phyloP scores from a whole-genome alignment of 352 stramenopile genomes.

The Pythium sp. region DNA sequence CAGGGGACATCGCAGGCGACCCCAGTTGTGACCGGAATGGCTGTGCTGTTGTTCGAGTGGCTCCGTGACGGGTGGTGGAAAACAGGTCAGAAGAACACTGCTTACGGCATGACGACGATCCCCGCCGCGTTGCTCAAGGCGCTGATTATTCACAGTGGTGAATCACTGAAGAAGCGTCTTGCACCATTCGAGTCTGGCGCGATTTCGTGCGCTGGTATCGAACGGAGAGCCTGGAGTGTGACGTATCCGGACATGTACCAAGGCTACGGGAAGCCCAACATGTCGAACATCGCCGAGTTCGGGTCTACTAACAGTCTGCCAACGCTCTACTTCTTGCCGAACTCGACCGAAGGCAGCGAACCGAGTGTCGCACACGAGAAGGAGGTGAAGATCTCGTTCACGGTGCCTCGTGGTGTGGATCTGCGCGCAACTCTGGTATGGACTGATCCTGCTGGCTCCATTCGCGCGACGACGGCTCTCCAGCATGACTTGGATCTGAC shows the following conservation, averaged over 20 bases:
- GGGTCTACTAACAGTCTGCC: slow-evolving; percentile 19
- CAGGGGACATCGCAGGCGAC: slow-evolving; percentile 80
- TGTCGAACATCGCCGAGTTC: slow-evolving; percentile 76
- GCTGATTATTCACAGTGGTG: slow-evolving; percentile 76
- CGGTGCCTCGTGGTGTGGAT: slow-evolving; percentile 55
- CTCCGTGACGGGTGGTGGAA: slow-evolving; percentile 82
- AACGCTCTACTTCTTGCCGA: slow-evolving; percentile 72
- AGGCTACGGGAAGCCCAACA: slow-evolving; percentile 79
- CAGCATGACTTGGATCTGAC: slow-evolving; percentile 79
- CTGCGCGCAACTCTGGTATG: slow-evolving; percentile 74
- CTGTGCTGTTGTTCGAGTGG: slow-evolving; percentile 76
- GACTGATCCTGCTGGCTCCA: slow-evolving; percentile 71
- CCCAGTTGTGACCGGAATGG: slow-evolving; percentile 68
- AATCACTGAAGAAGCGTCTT: slow-evolving; percentile 51
- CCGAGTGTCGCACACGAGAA: slow-evolving; percentile 49
- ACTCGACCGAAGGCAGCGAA: slow-evolving; percentile 61
- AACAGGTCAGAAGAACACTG: slow-evolving; percentile 44
- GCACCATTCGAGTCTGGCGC: slow-evolving; percentile 33
- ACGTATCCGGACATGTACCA: slow-evolving; percentile 75
- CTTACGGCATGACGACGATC: slow-evolving; percentile 53
- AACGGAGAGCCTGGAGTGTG: slow-evolving; percentile 33
- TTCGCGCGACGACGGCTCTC: slow-evolving; percentile 57
- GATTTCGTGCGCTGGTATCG: slow-evolving; percentile 44
- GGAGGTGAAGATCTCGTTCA: slow-evolving; percentile 71
- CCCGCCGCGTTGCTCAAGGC: slow-evolving; percentile 77